Conservation (phyloP, 345 rosid genomes). For the Murraya koenigii region DNA sequence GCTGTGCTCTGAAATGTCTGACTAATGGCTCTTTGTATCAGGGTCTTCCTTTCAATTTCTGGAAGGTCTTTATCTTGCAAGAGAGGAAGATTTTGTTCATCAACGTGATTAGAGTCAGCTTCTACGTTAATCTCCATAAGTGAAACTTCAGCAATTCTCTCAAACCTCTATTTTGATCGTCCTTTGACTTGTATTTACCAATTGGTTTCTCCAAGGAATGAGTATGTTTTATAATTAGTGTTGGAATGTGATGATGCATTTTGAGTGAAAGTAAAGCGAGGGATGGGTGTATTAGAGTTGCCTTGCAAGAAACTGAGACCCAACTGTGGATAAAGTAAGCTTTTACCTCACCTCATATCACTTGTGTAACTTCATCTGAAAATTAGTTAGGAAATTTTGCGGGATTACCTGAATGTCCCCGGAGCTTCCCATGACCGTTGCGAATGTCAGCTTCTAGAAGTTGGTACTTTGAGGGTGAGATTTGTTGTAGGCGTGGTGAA, state of each 20-base stretch:
- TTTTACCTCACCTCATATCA: background rate
- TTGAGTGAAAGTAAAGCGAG: slow-evolving; percentile 40
- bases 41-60: slow-evolving; percentile 36
- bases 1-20: slow-evolving; percentile 91
- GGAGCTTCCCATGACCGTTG: background rate
- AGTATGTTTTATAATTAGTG: slow-evolving; percentile 1
- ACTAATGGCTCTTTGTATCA: slow-evolving; percentile 69
- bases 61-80: slow-evolving; percentile 34
- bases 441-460: background rate
- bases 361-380: background rate
- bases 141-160: background rate
- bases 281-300: slow-evolving; percentile 23
- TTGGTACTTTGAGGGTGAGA: background rate
- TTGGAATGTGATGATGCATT: slow-evolving; percentile 5
- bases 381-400: background rate
- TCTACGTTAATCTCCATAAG: slow-evolving; percentile 50
- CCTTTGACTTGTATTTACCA: background rate
- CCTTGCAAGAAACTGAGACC: slow-evolving; percentile 67
- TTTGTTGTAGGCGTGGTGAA: background rate
- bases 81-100: slow-evolving; percentile 47
- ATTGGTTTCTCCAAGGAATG: background rate
- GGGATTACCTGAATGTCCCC: background rate
- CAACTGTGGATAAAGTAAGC: background rate
- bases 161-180: background rate
- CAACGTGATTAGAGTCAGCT: slow-evolving; percentile 8